Base-by-base conservation (phyloP, 352 stramenopile species). In the Globisporangium splendens region DNA sequence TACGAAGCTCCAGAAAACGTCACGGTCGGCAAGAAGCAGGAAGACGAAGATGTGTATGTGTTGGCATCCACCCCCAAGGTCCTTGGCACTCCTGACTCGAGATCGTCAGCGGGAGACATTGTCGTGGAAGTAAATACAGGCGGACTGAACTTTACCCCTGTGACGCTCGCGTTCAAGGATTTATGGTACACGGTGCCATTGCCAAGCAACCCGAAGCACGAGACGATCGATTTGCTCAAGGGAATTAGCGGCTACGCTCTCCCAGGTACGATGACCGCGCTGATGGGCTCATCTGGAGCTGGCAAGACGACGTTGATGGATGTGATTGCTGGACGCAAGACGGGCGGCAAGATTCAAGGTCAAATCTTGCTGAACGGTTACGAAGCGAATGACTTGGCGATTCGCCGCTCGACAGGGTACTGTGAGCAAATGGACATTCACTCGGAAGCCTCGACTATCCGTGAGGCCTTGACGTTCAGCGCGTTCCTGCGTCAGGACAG, bases 301-400 rank as follows among this genome's bases (percentile, higher is more conserved):
- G 49, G 49, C 28, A 55, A 55, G 49, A 55, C 49, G 18, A 97
- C 90, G 3, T 70, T 97, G 15, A 83, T 95, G 56, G 88, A 98
- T 71, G 88, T 97, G 1, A 87, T 98, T 44, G 82, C 89, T 3
- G 63, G 89, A 61, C 73, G 74, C 12, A 61, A 65, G 5, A 68
- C 62, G 0, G 77, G 79, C 35, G 75, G 77, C n/a, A 86, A 88
- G 2, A 96, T n/a, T 69, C 97, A 61, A 96, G 89, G 88, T 20
- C 55, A 91, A 10, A 76, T 97, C 59, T 61, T 70, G 10, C 46
- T 97, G 90, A 59, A 17, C 12, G 43, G 43, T 11, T 22, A 49
- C 43, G n/a, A 22, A 14, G 43, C 43, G 43, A 49, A 49, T 21
- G 43, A 49, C 17, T 49, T 22, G 43, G 24, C 24, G 5, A 31